Evolutionary conservation across 768 basidiomycete genomes (phyloP).

Genomic region (Tephrocybe sp.): DNA sequence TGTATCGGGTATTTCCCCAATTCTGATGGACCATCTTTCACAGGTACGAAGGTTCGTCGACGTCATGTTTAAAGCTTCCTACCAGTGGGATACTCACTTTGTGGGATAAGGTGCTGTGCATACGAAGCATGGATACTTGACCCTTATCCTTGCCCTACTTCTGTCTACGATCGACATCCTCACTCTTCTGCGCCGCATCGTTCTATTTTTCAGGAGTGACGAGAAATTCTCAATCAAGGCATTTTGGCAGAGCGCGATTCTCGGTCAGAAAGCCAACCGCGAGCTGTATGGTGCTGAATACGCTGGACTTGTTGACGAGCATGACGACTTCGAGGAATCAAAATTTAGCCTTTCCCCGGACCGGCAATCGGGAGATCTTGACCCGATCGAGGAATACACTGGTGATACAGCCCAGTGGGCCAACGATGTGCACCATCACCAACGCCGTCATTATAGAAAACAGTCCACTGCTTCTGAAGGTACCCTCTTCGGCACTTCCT

Average conservation of each 20-base stretch:
- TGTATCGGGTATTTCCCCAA: constrained; percentile 10
- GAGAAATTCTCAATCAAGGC: constrained; percentile 44
- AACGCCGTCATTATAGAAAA: constrained; percentile 41
- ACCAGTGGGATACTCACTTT: not conserved
- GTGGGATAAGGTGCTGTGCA: constrained; percentile 49
- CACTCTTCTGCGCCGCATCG: constrained; percentile 47
- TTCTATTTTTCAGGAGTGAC: constrained; percentile 44
- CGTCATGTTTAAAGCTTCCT: constrained; percentile 2
- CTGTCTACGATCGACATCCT: constrained; percentile 53
- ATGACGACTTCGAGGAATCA: constrained; percentile 51
- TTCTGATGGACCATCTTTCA: constrained; percentile 16
- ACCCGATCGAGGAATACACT: constrained; percentile 28
- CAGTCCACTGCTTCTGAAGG: constrained; percentile 50
- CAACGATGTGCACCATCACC: constrained; percentile 41
- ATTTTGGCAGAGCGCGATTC: constrained; percentile 60
- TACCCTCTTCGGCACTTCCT: constrained; percentile 50
- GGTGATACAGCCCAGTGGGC: constrained; percentile 55
- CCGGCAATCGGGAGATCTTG: constrained; percentile 29
- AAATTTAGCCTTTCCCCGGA: constrained; percentile 32
- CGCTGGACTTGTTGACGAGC: constrained; percentile 54
- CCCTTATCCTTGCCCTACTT: constrained; percentile 36
- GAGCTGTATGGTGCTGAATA: constrained; percentile 48
- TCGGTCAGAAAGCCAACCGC: constrained; percentile 41
- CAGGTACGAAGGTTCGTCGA: constrained; percentile 65
- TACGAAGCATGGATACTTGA: constrained; percentile 56